Evolutionary conservation across 331 rosid species (phyloP).

Genomic region (Cydonia oblonga): DNA sequence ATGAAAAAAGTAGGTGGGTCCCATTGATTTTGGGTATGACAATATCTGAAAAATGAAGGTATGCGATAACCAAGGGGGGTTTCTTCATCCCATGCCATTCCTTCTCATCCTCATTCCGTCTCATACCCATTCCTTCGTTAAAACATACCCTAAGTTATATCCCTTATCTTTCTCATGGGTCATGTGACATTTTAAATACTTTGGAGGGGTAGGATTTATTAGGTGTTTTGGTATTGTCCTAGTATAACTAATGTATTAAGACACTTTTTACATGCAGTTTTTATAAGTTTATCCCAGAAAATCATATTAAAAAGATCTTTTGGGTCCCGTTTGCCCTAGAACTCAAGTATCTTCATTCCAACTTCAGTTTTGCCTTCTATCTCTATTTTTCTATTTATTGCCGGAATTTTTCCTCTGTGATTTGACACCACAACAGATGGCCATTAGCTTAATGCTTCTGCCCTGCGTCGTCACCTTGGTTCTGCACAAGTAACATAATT

Average conservation of each 20-base stretch:
- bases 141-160: no score
- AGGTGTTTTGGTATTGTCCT: background rate
- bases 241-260: background rate
- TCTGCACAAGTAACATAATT: background rate
- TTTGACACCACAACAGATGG: background rate
- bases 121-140: no score
- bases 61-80: background rate
- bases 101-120: no score
- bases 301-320: no score
- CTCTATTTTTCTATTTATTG: background rate
- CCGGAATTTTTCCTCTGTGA: background rate
- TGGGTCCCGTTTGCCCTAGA: background rate
- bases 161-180: background rate
- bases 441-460: background rate
- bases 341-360: background rate
- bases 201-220: background rate
- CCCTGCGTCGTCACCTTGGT: background rate
- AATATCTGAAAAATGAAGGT: background rate
- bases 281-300: background rate
- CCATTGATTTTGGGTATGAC: background rate
- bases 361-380: background rate
- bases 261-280: background rate
- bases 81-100: no score
- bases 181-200: background rate
- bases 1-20: background rate